These are phyloP conservation scores for Neurospora tetraspora DNA, from an alignment of 495 filamentous ascomycete genomes.

Conservation along the genomic window DNA sequence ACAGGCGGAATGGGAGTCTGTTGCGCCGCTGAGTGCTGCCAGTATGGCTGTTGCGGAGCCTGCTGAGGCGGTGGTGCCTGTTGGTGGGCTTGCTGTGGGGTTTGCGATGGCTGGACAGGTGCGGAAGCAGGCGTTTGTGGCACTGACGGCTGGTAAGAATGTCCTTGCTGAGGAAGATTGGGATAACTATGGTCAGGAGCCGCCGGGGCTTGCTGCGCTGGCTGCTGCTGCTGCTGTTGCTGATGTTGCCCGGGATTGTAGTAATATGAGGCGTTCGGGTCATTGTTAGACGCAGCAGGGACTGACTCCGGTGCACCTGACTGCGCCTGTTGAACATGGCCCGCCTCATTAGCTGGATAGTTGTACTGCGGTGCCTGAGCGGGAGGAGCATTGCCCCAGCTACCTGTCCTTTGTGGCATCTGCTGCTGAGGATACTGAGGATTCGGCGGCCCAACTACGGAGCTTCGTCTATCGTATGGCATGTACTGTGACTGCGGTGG, in stretches of 20 bases:
- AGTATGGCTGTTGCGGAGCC: constrained; percentile 25
- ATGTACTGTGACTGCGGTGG: constrained; percentile 27
- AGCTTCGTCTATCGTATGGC: constrained; percentile 30
- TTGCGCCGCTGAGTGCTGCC: constrained; percentile 28
- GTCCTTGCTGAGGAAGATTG: constrained; percentile 31
- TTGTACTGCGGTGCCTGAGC: constrained; percentile 23
- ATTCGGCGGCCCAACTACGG: constrained; percentile 20
- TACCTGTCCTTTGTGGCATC: constrained; percentile 32
- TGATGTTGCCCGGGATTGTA: constrained; percentile 30
- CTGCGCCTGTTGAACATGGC: constrained; percentile 20
- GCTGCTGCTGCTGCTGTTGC: constrained; percentile 24
- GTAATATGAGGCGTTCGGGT: constrained; percentile 40
- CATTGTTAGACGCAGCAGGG: constrained; percentile 23
- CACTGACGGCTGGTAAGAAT: constrained; percentile 28
- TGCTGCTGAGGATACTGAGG: constrained; percentile 41
- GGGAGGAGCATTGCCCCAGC: constrained; percentile 31
- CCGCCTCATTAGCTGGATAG: constrained; percentile 21
- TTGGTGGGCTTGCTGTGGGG: constrained; percentile 22
- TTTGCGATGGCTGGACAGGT: constrained; percentile 30
- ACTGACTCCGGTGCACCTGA: constrained; percentile 20
- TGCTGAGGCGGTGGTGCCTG: constrained; percentile 19
- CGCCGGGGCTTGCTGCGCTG: constrained; percentile 22
- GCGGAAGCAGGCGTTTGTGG: constrained; percentile 34
- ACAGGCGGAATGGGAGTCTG: constrained; percentile 30
- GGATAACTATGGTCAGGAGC: constrained; percentile 32